Base-by-base conservation (phyloP, 2,329 filamentous ascomycete genomes). In the Curvularia lunata region DNA sequence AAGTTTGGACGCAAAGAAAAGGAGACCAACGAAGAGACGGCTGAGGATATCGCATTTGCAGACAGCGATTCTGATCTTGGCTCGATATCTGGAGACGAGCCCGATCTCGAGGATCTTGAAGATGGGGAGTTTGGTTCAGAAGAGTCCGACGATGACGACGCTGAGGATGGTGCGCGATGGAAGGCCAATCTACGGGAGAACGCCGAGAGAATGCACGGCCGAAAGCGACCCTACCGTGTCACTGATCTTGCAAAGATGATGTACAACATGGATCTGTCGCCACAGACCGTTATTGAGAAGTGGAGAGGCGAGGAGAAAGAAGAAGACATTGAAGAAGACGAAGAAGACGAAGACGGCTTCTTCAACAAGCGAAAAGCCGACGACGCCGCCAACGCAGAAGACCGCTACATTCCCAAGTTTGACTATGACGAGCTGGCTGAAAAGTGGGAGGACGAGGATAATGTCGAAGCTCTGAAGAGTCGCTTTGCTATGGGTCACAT, bases 1-100 rank as follows among this genome's bases (percentile, higher is more conserved):
- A 66, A 65, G 45, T 62, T 72, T 47, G 64, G 59, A 25, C 67
- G 71, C 27, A 72, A 68, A 65, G 70, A 75, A 27, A 67, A 69
- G 25, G 70, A 72, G 4, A 41, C 48, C 8, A 72, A 74, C 42
- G 71, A 66, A 12, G 57, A 69, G 48, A 49, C 59, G 7, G 61
- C 87, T 23, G 91, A 87, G 28, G 91, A 97, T 53, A 70, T 98
- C 56, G 91, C 88, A 1, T 99, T 97, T 80, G 95, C 95, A 13
- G 95, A 99, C 71, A 97, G 92, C 71, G 96, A 99, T 76, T 99
- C 95, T 0, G 96, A 99, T 74, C 83, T 99, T 4, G 95, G 95
- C 6, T 97, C 94, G 3, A 78, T 97, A 62, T 96, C 91, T 8
- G 83, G 80, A 8, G 84, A 86, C 7, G 84, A 75, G 28, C 64